Conservation (phyloP, 441 rosid species). For the Omphalea diandra region DNA sequence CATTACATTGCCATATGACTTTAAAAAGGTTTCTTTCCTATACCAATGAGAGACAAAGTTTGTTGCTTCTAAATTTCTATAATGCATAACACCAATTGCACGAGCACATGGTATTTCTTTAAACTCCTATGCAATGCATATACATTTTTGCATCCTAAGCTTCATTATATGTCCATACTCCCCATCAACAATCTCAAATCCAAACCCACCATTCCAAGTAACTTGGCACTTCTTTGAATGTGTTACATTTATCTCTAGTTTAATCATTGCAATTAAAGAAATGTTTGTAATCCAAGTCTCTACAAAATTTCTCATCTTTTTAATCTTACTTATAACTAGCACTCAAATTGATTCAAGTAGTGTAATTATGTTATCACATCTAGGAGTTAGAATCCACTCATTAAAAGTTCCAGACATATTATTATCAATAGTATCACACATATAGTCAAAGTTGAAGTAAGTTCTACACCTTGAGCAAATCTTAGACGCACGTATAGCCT, state of each 20-base stretch:
- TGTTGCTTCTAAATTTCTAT: background rate
- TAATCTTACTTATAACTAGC: background rate
- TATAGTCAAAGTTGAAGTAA: background rate
- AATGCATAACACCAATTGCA: background rate
- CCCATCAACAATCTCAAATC: background rate
- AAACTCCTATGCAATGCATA: conserved; percentile 3
- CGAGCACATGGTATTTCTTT: background rate
- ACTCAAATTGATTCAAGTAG: background rate
- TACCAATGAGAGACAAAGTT: background rate
- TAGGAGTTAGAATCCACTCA: background rate
- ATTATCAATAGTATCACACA: background rate
- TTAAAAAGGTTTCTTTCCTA: too few species aligned
- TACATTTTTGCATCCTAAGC: too few species aligned
- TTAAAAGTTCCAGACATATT: background rate
- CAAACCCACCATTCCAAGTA: background rate
- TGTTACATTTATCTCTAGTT: background rate
- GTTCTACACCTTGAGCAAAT: background rate
- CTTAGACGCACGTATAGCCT: background rate
- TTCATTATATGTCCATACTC: too few species aligned
- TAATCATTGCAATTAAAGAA: background rate
- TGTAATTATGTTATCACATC: background rate
- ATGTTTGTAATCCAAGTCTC: background rate
- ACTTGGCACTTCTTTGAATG: background rate
- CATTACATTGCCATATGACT: background rate
- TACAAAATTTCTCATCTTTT: background rate